phyloP scores from a whole-genome alignment of 2,329 filamentous ascomycete genomes.

The Aspergillus ustus region DNA sequence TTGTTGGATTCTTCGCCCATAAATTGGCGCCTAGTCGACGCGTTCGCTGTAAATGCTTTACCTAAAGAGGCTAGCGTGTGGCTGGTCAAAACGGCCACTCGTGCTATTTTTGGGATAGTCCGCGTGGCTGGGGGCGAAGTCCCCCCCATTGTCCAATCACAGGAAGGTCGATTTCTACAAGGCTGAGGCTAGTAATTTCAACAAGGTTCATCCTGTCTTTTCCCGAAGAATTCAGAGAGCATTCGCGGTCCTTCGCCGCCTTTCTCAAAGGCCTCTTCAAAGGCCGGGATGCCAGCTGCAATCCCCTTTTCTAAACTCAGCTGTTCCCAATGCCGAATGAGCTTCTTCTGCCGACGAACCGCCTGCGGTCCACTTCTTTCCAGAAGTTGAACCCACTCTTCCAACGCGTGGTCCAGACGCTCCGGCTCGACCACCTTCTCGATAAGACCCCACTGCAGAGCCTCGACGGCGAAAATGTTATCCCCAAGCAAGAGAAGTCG shows the following conservation, averaged over 20 bases:
- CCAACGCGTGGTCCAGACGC: constrained; percentile 36
- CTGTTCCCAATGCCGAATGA: constrained; percentile 35
- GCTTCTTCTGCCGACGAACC: constrained; percentile 39
- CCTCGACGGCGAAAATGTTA: constrained; percentile 36
- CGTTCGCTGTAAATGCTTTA: constrained; percentile 28
- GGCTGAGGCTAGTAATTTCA: constrained; percentile 11
- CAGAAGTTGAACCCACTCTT: constrained; percentile 36
- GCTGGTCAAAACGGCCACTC: constrained; percentile 16
- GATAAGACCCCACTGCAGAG: constrained; percentile 42
- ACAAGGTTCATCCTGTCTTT: not conserved
- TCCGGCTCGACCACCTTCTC: constrained; percentile 38
- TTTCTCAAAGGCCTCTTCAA: constrained; percentile 28
- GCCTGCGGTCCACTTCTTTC: constrained; percentile 37
- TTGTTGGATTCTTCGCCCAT: constrained; percentile 5
- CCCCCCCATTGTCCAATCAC: not conserved
- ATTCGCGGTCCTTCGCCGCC: constrained; percentile 1
- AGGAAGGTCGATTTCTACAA: not conserved
- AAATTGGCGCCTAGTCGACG: constrained; percentile 22
- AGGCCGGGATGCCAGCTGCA: constrained; percentile 31
- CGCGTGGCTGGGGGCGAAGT: constrained; percentile 13
- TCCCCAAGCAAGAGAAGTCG: constrained; percentile 43
- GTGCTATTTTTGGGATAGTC: constrained; percentile 28
- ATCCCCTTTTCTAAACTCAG: constrained; percentile 29
- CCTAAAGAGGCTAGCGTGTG: constrained; percentile 20
- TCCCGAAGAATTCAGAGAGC: constrained; percentile 8